Conservation (phyloP, 306 rosid genomes). For the Oxytropis ochrocephala region DNA sequence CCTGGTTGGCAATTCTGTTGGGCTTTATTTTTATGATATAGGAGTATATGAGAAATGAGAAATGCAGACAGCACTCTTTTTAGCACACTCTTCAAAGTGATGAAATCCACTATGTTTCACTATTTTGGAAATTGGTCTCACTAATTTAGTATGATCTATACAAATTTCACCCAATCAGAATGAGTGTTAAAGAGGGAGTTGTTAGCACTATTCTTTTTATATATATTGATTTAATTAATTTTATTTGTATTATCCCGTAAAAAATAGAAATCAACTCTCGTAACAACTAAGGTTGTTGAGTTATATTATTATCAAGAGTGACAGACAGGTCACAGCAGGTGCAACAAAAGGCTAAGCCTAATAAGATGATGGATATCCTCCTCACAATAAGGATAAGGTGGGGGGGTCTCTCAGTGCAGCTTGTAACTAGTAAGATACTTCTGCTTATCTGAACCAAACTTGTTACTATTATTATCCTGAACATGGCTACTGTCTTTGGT, state of each 20-base stretch:
- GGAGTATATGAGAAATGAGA: neutral
- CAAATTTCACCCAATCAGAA: too few species aligned
- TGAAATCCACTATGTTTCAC: too few species aligned
- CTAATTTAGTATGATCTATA: too few species aligned
- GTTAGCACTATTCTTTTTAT: too few species aligned
- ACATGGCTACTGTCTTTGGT: constrained; percentile 73
- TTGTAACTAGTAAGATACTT: neutral
- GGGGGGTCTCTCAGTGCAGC: constrained; percentile 21
- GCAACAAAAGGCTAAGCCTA: constrained; percentile 1
- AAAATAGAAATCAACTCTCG: too few species aligned
- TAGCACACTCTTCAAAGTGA: too few species aligned
- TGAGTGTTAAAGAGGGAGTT: too few species aligned
- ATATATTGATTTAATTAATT: too few species aligned
- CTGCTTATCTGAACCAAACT: constrained; percentile 14
- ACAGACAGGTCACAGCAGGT: neutral
- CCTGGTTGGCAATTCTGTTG: neutral
- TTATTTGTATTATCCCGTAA: too few species aligned
- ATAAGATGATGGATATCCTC: neutral
- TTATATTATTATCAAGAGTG: neutral
- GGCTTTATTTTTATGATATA: neutral
- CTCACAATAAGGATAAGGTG: constrained; percentile 37
- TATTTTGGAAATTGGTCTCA: too few species aligned
- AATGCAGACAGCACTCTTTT: neutral
- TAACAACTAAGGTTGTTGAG: neutral
- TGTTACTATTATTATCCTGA: neutral